A percentile compares a stretch with the other conserved stretches of the same genome.
phyloP scores from a whole-genome alignment of 208 protist genomes.

The Leishmania major region DNA sequence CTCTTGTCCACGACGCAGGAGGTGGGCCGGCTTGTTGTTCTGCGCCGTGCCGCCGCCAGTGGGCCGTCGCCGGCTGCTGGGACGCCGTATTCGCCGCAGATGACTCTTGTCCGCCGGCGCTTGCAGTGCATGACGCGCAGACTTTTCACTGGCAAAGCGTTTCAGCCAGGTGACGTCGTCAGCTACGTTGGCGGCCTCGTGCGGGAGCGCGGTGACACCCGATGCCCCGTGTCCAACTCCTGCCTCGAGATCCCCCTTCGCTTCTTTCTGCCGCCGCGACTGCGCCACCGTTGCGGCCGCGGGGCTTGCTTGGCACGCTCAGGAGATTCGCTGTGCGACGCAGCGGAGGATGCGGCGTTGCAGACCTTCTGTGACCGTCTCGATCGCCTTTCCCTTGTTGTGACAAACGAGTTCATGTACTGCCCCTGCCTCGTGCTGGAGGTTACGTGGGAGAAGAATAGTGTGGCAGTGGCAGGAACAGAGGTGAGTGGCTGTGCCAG shows the following conservation, averaged over 20 bases:
- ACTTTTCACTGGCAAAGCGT: slow-evolving; percentile 73
- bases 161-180: slow-evolving; percentile 74
- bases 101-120: slow-evolving; percentile 22
- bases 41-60: background rate
- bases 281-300: slow-evolving; percentile 18
- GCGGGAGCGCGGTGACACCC: slow-evolving; percentile 30
- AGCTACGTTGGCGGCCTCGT: slow-evolving; percentile 77
- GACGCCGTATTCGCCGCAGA: slow-evolving; percentile 18
- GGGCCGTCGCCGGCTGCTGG: too few species aligned
- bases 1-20: slow-evolving; percentile 29
- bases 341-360: background rate
- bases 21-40: slow-evolving; percentile 34
- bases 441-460: slow-evolving; percentile 12
- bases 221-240: slow-evolving; percentile 60
- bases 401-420: slow-evolving; percentile 92
- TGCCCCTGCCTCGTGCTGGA: slow-evolving; percentile 61
- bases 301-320: background rate
- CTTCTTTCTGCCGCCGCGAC: slow-evolving; percentile 50
- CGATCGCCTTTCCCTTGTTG: slow-evolving; percentile 58
- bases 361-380: slow-evolving; percentile 47
- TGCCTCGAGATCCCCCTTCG: slow-evolving; percentile 72
- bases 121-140: slow-evolving; percentile 58
- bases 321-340: background rate
- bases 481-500: background rate
- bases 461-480: background rate